A percentile compares a stretch with the other conserved stretches of the same genome.
These are phyloP conservation scores for Blastocystis sp. DNA, from an alignment of 352 stramenopile genomes.

Conservation along the genomic window DNA sequence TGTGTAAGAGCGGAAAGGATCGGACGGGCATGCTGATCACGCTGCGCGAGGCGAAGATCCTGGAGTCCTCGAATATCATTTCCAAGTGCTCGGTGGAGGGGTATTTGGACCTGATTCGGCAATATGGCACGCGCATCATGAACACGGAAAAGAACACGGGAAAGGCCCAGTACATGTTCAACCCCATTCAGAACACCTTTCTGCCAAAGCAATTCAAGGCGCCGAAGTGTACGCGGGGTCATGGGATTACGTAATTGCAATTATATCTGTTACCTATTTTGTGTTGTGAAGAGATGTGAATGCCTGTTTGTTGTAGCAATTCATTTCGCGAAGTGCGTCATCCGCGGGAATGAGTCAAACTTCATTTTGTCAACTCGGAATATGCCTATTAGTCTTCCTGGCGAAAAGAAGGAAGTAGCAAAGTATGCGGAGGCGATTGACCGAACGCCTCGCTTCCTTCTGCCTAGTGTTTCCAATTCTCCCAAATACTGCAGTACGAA, in stretches of 20 bases:
- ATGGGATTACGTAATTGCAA: conserved; percentile 43
- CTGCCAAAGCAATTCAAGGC: conserved; percentile 37
- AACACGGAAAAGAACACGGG: conserved; percentile 55
- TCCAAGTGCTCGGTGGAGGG: not conserved
- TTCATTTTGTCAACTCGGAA: conserved; percentile 5
- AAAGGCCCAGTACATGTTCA: conserved; percentile 57
- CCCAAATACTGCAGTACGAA: conserved; percentile 84
- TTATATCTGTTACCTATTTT: not conserved
- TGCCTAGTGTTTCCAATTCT: conserved; percentile 67
- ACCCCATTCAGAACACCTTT: conserved; percentile 31
- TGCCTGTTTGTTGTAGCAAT: not conserved
- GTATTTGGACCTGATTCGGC: conserved; percentile 38
- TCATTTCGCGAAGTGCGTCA: too few relatives aligned
- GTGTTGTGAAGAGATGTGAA: too few relatives aligned
- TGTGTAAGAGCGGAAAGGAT: conserved; percentile 56
- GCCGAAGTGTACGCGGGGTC: conserved; percentile 17
- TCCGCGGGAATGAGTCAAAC: not conserved
- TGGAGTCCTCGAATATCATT: not conserved
- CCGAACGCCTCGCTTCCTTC: not conserved
- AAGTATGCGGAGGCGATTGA: not conserved
- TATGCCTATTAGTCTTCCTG: conserved; percentile 53
- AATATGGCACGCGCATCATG: conserved; percentile 49
- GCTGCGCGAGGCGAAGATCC: not conserved
- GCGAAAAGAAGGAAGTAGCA: not conserved
- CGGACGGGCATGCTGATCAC: conserved; percentile 52